Percentiles rank a stretch among this genome's conserved stretches.
These are phyloP conservation scores for Angomonas deanei DNA, from an alignment of 208 protist species.

Conservation along the genomic window DNA sequence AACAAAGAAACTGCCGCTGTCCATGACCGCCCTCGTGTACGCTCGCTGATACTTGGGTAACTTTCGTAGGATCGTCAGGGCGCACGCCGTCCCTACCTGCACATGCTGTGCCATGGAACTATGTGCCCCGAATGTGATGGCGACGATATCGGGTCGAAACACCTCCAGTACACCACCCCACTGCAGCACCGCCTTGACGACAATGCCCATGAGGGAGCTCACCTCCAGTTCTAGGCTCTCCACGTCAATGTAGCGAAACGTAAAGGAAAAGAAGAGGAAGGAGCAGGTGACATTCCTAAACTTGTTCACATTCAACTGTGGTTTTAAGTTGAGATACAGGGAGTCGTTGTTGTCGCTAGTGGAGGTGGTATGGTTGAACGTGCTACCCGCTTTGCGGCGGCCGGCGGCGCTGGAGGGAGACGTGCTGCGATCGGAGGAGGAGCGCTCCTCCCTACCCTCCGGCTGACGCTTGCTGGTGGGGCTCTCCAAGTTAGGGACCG, in stretches of 20 bases:
- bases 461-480: no score
- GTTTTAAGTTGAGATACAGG: background rate
- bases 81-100: conserved; percentile 28
- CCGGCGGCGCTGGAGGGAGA: background rate
- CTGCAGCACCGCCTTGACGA: conserved; percentile 17
- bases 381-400: background rate
- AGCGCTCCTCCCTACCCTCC: background rate
- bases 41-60: background rate
- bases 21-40: conserved; percentile 26
- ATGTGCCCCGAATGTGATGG: conserved; percentile 40
- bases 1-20: conserved; percentile 45
- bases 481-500: background rate
- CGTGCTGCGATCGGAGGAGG: background rate
- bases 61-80: conserved; percentile 14
- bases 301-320: conserved; percentile 10
- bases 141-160: conserved; percentile 35
- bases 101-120: conserved; percentile 17
- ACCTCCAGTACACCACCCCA: conserved; percentile 38
- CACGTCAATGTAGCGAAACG: conserved; percentile 21
- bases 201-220: conserved; percentile 15
- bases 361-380: background rate
- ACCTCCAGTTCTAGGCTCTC: conserved; percentile 20
- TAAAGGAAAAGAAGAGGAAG: conserved; percentile 22
- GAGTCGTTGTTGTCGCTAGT: background rate
- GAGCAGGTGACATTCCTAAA: conserved; percentile 30